Evolutionary conservation across 2,329 filamentous ascomycete species (phyloP).

Genomic region (Chrysosporium queenslandicum): DNA sequence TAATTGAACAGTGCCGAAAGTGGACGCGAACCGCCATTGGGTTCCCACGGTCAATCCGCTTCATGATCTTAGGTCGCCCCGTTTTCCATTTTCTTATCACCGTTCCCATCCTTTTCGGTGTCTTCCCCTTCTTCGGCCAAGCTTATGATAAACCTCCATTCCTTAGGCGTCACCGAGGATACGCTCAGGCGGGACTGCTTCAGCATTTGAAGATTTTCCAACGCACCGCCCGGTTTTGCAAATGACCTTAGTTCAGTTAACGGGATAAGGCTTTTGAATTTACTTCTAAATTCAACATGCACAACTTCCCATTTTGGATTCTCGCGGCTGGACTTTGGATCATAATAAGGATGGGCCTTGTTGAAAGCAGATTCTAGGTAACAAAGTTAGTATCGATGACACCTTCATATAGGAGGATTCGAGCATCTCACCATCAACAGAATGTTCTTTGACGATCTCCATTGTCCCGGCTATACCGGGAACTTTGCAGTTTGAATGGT

Average conservation of each 20-base stretch:
- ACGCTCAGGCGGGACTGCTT: slow-evolving; percentile 78
- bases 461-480: slow-evolving; percentile 80
- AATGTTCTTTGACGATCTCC: slow-evolving; percentile 78
- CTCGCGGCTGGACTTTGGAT: slow-evolving; percentile 58
- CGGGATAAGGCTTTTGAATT: slow-evolving; percentile 61
- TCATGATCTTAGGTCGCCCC: not conserved
- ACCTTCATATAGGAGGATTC: slow-evolving; percentile 60
- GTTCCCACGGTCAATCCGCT: not conserved
- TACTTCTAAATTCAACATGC: slow-evolving; percentile 75
- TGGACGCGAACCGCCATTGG: not conserved
- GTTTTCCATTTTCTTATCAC: not conserved
- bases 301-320: slow-evolving; percentile 80
- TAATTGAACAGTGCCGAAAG: not conserved
- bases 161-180: slow-evolving; percentile 36
- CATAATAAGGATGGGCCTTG: slow-evolving; percentile 67
- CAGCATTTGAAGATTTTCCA: slow-evolving; percentile 72
- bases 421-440: slow-evolving; percentile 59
- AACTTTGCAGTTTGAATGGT: slow-evolving; percentile 86
- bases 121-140: slow-evolving; percentile 28
- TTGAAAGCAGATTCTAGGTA: slow-evolving; percentile 59
- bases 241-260: slow-evolving; percentile 62
- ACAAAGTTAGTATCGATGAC: slow-evolving; percentile 56
- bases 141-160: slow-evolving; percentile 42
- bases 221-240: slow-evolving; percentile 44
- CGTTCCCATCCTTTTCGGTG: not conserved